These are phyloP conservation scores for Synchytrium microbalum DNA, from an alignment of 371 early-diverging fungal species.

Conservation along the genomic window DNA sequence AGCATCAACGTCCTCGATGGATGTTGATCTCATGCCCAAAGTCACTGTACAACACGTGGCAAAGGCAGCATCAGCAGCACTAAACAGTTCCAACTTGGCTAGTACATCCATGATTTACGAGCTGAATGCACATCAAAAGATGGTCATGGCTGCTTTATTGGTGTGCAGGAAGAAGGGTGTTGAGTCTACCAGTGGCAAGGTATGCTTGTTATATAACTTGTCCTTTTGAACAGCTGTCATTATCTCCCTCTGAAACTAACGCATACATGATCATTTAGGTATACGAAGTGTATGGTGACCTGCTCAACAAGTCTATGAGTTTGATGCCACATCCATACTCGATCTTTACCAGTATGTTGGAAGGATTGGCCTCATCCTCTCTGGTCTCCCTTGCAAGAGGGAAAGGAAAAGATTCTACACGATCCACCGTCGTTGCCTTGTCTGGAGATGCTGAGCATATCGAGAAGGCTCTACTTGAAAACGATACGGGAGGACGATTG, in stretches of 20 bases:
- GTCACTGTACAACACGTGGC: slow-evolving; percentile 74
- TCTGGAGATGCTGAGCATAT: not conserved
- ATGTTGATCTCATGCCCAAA: slow-evolving; percentile 38
- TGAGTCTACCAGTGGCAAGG: not conserved
- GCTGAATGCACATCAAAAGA: slow-evolving; percentile 72
- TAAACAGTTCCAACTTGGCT: slow-evolving; percentile 47
- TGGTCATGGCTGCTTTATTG: slow-evolving; percentile 47
- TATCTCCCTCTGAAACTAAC: not conserved
- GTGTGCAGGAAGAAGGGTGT: not conserved
- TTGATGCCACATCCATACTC: not conserved
- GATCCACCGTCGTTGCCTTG: not conserved
- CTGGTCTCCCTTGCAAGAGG: not conserved
- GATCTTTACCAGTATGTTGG: not conserved
- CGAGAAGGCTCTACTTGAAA: not conserved
- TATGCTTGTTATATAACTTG: not conserved
- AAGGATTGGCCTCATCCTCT: not conserved
- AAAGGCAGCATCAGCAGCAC: slow-evolving; percentile 52
- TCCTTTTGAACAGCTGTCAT: too few relatives aligned
- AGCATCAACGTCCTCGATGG: slow-evolving; percentile 2
- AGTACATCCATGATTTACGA: slow-evolving; percentile 45
- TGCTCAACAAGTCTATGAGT: not conserved
- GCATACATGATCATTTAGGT: not conserved
- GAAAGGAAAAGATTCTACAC: not conserved
- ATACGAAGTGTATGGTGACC: not conserved
- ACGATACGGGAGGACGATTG: not conserved